Conservation (phyloP, 768 basidiomycete genomes). For the Termitomyces sp. region DNA sequence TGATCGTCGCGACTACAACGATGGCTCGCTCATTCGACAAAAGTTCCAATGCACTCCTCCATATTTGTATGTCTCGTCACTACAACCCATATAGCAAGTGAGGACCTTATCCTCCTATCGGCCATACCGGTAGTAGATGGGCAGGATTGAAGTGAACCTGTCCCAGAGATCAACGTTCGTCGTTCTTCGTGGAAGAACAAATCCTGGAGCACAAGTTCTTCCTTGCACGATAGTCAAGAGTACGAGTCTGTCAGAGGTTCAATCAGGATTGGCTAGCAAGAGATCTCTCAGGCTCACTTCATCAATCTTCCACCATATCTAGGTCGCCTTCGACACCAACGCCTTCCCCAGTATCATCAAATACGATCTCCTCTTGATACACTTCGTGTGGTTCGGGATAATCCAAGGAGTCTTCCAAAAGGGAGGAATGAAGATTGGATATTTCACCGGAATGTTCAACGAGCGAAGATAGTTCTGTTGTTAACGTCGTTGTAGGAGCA, state of each 20-base stretch:
- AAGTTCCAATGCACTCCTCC: neutral
- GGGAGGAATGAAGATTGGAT: neutral
- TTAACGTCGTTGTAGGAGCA: slow-evolving; percentile 20
- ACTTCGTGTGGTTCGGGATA: slow-evolving; percentile 19
- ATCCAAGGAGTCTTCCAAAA: neutral
- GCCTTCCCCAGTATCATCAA: slow-evolving; percentile 67
- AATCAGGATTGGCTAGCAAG: neutral
- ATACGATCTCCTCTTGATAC: slow-evolving; percentile 50
- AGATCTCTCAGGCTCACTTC: neutral
- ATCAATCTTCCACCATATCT: slow-evolving; percentile 59
- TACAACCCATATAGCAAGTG: neutral
- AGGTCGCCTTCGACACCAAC: slow-evolving; percentile 68
- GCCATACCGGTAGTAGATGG: neutral
- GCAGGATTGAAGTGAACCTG: neutral
- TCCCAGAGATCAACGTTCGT: neutral
- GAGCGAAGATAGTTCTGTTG: neutral
- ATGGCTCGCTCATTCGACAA: neutral
- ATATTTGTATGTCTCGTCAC: neutral
- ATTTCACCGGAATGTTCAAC: neutral
- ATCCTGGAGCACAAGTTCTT: neutral
- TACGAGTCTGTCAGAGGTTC: neutral
- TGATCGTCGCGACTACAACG: neutral
- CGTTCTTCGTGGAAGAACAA: neutral
- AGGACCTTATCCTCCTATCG: neutral
- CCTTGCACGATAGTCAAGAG: neutral